Evolutionary conservation across 2,329 filamentous ascomycete genomes (phyloP).

Genomic region (Exophiala sp.): DNA sequence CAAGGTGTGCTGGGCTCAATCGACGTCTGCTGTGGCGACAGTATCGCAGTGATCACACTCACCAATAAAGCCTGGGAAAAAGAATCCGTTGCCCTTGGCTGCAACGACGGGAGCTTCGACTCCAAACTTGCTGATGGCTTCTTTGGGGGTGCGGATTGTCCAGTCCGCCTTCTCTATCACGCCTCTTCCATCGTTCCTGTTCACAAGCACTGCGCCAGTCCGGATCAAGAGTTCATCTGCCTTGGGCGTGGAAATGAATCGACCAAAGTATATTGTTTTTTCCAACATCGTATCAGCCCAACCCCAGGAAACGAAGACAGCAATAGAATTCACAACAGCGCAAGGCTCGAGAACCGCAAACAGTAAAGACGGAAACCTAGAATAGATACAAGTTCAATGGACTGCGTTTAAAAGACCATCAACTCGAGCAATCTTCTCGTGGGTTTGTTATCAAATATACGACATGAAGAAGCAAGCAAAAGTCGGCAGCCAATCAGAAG

Average conservation of each 20-base stretch:
- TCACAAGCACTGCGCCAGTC: slow-evolving; percentile 27
- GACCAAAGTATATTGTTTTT: slow-evolving; percentile 25
- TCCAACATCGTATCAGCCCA: slow-evolving; percentile 5
- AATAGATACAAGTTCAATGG: not conserved
- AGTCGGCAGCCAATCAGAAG: slow-evolving; percentile 15
- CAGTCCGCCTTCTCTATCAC: slow-evolving; percentile 25
- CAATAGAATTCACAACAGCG: not conserved
- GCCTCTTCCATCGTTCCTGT: slow-evolving; percentile 21
- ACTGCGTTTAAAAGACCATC: not conserved
- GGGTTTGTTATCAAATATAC: slow-evolving; percentile 18
- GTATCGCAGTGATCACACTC: not conserved
- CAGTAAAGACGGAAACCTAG: not conserved
- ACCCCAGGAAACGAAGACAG: not conserved
- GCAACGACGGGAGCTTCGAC: slow-evolving; percentile 22
- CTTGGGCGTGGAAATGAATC: slow-evolving; percentile 27
- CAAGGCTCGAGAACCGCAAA: not conserved
- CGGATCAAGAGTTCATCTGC: slow-evolving; percentile 23
- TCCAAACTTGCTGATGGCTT: slow-evolving; percentile 22
- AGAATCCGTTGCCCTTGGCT: slow-evolving; percentile 13
- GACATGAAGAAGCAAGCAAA: slow-evolving; percentile 12
- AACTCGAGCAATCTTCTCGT: no score
- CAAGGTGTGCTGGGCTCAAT: no score
- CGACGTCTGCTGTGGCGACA: not conserved
- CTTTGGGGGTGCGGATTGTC: slow-evolving; percentile 20
- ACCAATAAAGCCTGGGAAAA: slow-evolving; percentile 34